Base-by-base conservation (phyloP, 192 early-diverging fungal genomes). In the Podila epigama region DNA sequence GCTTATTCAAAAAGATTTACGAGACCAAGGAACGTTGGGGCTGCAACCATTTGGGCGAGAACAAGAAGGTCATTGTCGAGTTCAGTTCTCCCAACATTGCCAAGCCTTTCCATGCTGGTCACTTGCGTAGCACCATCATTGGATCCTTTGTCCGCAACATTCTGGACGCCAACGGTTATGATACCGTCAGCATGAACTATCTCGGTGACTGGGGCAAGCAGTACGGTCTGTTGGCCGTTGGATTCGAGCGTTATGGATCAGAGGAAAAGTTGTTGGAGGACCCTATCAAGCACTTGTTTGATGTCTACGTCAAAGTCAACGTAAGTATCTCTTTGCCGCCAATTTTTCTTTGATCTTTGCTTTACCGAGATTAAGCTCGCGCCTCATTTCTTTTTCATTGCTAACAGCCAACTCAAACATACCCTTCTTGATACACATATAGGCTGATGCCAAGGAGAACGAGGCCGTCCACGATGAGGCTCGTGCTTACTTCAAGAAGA, bases 181-280 rank as follows among this genome's bases (percentile, higher is more conserved):
- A 94, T n/a, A 90, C 90, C n/a, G 83, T 96, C 51, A 84, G 89
- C 40, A 93, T 98, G 85, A 99, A 99, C 87, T 97, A 99, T 81
- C 84, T 99, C 34, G 98, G 98, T 60, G 97, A 99, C 80, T 99
- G 98, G 98, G 98, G 98, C 63, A 99, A 97, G 82, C 97, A 98
- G 85, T 99, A 95, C 75, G 98, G 96, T 67, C 83, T 97, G 63
- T 86, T 98, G 72, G 96, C 96, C 50, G 82, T 98, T 55, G 97
- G 96, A 61, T 97, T 89, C 78, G 84, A 84, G 59, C 89, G 88
- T 58, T 89, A 91, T 71, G 96, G 96, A 34, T 84, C 81, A 41
- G 96, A 97, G 64, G 88, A 94, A 60, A 75, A 88, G 66, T 86
- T 98, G 22, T 57, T 85, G 35, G 81, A 72, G 20, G 92, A 98